Conservation (phyloP, 148 eudicot genomes). For the Drosera capensis region DNA sequence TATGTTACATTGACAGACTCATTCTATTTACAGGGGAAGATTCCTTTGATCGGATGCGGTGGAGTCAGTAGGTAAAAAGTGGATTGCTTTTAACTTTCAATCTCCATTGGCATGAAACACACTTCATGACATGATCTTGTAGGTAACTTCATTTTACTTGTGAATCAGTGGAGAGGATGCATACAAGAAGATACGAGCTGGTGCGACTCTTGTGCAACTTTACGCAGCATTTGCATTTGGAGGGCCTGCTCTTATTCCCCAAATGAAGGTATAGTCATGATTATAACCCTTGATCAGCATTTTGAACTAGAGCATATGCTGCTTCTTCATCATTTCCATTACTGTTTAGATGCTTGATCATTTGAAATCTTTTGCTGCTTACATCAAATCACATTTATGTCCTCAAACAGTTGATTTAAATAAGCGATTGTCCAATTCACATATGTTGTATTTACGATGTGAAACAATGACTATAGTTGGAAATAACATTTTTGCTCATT, state of each 20-base stretch:
- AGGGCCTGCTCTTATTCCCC: conserved; percentile 94
- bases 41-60: conserved; percentile 92
- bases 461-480: not conserved
- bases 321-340: not conserved
- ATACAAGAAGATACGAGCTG: conserved; percentile 86
- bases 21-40: conserved; percentile 44
- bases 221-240: conserved; percentile 94
- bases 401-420: not conserved
- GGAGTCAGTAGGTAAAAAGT: conserved; percentile 71
- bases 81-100: not conserved
- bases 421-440: not conserved
- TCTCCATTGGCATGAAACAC: not conserved
- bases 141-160: conserved; percentile 6
- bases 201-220: conserved; percentile 85
- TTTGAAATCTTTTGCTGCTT: too few species aligned
- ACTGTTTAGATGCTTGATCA: not conserved
- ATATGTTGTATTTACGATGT: not conserved
- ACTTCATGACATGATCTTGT: not conserved
- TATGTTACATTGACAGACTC: conserved; percentile 7
- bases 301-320: not conserved
- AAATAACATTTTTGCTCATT: not conserved
- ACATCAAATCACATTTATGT: too few species aligned
- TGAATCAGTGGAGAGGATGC: conserved; percentile 85
- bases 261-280: conserved; percentile 51
- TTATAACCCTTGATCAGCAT: not conserved